Evolutionary conservation across 1,139 yeast genomes (phyloP), one percentile per base, ranked within the genome.

Genomic region (Candida neerlandica): DNA sequence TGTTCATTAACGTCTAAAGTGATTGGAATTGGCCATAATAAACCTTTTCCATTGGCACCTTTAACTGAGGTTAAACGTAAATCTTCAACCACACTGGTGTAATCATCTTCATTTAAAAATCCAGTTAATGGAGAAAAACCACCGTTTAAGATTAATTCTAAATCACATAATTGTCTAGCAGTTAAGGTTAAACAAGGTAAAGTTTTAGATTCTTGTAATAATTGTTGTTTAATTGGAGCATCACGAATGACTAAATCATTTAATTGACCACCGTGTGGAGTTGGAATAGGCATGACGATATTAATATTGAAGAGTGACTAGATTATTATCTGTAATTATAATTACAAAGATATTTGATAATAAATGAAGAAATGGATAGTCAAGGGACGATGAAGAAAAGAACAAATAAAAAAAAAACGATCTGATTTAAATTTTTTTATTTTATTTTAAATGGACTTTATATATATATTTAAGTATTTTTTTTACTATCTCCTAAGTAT

Each of bases 41-140:
- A 75, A 19, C 97, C 97, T 58, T 73, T 70, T 29, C 78, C 78
- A 33, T 66, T 59, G 6, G 50, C 57, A 46, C 67, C 67, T 44
- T 60, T 68, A 32, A 67, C 70, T 46, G 84, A 79, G 11, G 86
- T 69, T 49, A 92, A 78, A 61, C 97, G 81, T 74, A 90, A 76
- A 54, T 87, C 81, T 51, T 83, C 76, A 42, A 92, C 96, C 32
- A 92, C 98, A 12, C 86, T 77, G 41, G 80, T 73, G 70, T 92
- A 92, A 69, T 92, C 97, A 53, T 81, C 78, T 71, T 91, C 83
- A 63, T 80, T 84, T 67, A 92, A 73, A 73, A 92, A 92, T 1
- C 98, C 97, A 50, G 83, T 82, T 59, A 92, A 78, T 42, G 98
- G 98, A 43, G 97, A 89, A 66, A 92, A 92, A 5, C 98, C 98